Percentiles rank a stretch among this genome's conserved stretches.
Evolutionary conservation across 257 asterid genomes (phyloP).

Genomic region (Solanum chiquidenum): DNA sequence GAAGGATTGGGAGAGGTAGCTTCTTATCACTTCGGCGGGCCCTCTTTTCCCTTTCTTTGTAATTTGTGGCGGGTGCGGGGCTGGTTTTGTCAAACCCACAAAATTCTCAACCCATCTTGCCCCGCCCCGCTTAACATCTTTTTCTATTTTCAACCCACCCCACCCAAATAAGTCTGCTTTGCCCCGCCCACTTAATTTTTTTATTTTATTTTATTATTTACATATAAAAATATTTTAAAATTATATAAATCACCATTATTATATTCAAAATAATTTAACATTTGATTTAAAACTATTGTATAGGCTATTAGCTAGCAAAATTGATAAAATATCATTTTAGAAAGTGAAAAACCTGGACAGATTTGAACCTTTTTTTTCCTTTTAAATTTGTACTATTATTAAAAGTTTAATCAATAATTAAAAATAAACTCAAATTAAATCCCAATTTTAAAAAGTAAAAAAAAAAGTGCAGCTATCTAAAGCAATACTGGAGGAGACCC

Average conservation of each 20-base stretch:
- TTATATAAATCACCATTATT: neutral
- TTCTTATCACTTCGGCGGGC: neutral
- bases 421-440: neutral
- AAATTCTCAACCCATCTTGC: too few relatives aligned
- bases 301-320: neutral
- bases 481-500: neutral
- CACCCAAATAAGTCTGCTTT: neutral
- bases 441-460: neutral
- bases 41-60: neutral
- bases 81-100: neutral
- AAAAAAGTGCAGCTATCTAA: neutral
- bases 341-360: neutral
- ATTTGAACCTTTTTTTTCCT: too few relatives aligned
- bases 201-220: too few relatives aligned
- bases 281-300: neutral
- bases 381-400: neutral
- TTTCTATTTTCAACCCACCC: neutral
- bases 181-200: neutral
- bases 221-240: too few relatives aligned
- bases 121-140: rapidly evolving
- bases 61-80: neutral
- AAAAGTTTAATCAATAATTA: too few relatives aligned
- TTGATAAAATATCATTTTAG: neutral
- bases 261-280: neutral
- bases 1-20: neutral